Conservation (phyloP, 1,284 basidiomycete genomes). For the Ceratobasidium sp. region DNA sequence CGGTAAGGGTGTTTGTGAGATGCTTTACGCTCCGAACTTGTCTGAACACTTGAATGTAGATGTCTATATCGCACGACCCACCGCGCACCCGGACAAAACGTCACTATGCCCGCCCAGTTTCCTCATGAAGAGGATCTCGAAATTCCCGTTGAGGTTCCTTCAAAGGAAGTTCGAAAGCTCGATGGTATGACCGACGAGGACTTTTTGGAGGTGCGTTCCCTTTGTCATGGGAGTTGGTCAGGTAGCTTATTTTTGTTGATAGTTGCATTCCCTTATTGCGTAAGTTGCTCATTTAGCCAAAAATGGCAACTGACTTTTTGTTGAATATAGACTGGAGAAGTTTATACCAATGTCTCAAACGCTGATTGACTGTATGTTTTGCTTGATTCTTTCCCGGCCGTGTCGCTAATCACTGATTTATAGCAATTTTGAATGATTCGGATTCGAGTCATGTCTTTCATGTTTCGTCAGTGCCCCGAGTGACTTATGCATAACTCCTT, state of each 20-base stretch:
- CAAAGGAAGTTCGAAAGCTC: constrained; percentile 44
- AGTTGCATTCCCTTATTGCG: constrained; percentile 72
- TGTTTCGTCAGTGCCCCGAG: constrained; percentile 63
- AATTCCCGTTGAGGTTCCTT: constrained; percentile 23
- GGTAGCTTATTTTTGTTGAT: neutral
- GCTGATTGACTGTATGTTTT: constrained; percentile 65
- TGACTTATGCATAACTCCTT: constrained; percentile 51
- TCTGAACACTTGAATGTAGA: constrained; percentile 41
- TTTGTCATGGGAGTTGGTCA: neutral
- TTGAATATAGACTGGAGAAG: constrained; percentile 68
- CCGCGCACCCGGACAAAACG: constrained; percentile 45
- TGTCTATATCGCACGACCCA: constrained; percentile 46
- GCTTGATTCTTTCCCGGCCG: constrained; percentile 48
- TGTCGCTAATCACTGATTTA: constrained; percentile 52
- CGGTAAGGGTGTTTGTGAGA: constrained; percentile 37
- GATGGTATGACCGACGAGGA: constrained; percentile 60
- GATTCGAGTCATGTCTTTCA: constrained; percentile 68
- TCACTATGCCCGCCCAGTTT: constrained; percentile 49
- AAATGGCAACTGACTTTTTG: constrained; percentile 32
- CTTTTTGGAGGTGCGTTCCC: constrained; percentile 60
- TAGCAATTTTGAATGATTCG: constrained; percentile 64
- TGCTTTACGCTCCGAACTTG: neutral
- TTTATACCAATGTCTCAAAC: constrained; percentile 72
- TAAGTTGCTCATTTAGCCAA: constrained; percentile 52
- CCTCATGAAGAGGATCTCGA: constrained; percentile 17